These are phyloP conservation scores for Tylopilus balloui DNA, from an alignment of 768 basidiomycete species.

Conservation along the genomic window DNA sequence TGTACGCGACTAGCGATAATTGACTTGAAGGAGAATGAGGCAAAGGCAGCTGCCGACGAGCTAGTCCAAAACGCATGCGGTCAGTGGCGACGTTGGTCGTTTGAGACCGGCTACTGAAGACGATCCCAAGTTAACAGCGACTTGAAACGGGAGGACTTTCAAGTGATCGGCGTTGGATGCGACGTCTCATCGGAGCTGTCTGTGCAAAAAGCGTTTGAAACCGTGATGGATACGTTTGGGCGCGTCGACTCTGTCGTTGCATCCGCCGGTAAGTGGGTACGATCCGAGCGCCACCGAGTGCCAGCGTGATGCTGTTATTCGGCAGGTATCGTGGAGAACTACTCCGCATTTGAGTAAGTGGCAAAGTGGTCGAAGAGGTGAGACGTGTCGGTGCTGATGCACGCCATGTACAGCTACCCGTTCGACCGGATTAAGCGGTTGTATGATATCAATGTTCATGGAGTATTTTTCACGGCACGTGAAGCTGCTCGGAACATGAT, in stretches of 20 bases:
- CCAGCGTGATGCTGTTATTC: conserved; percentile 4
- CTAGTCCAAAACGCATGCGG: conserved; percentile 53
- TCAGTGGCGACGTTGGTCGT: conserved; percentile 27
- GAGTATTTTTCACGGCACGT: conserved; percentile 92
- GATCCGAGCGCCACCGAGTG: conserved; percentile 4
- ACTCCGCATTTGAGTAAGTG: conserved; percentile 77
- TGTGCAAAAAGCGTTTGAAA: conserved; percentile 68
- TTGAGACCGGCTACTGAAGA: conserved; percentile 28
- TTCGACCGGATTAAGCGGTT: conserved; percentile 77
- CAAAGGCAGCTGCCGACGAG: conserved; percentile 62
- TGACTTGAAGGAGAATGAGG: conserved; percentile 73
- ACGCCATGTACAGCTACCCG: conserved; percentile 59
- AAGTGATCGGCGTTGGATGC: conserved; percentile 74
- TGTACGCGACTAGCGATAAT: conserved; percentile 77
- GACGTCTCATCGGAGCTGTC: conserved; percentile 82
- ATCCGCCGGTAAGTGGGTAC: conserved; percentile 63
- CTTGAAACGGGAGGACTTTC: conserved; percentile 50
- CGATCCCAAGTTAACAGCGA: conserved; percentile 49
- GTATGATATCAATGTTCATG: conserved; percentile 92
- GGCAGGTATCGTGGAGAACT: conserved; percentile 83
- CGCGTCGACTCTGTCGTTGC: conserved; percentile 81
- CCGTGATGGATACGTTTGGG: conserved; percentile 61
- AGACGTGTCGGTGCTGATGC: conserved; percentile 8
- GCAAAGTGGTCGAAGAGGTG: conserved; percentile 33
- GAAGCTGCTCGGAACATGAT: conserved; percentile 94